Evolutionary conservation across 768 basidiomycete genomes (phyloP), one percentile per base, ranked within the genome.

Genomic region (Mycena olivaceomarginata): DNA sequence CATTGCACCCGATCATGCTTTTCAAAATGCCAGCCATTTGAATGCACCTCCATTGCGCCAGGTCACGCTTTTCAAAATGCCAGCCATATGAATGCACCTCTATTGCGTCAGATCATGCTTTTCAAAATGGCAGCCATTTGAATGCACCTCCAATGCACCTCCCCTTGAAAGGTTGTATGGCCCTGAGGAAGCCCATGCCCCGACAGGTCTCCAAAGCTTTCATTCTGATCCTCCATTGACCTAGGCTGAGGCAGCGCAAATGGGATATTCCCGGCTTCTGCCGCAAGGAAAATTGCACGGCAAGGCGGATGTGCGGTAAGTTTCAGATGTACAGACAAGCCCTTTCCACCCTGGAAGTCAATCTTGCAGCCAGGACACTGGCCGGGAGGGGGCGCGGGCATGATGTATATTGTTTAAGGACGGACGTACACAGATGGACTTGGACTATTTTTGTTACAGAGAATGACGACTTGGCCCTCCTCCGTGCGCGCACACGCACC

Each of bases 111-210:
- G n/a, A n/a, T n/a, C n/a, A n/a, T n/a, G n/a, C n/a, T n/a, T n/a
- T n/a, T n/a, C n/a, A n/a, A n/a, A n/a, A n/a, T n/a, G n/a, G n/a
- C n/a, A n/a, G n/a, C n/a, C n/a, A n/a, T n/a, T n/a, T n/a, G n/a
- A n/a, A n/a, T n/a, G n/a, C n/a, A n/a, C n/a, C n/a, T n/a, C n/a
- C n/a, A n/a, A n/a, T n/a, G n/a, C n/a, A n/a, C n/a, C n/a, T 66
- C 65, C 22, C 65, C 65, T 11, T 31, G 20, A 31, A 66, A 66
- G 4, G 43, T 46, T 2, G 65, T 48, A 46, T 66, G 8, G 16
- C 65, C 65, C 16, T 31, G 31, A 18, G 65, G 65, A 25, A 66
- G 65, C n/a, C 65, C 65, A 12, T 66, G 65, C 9, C 31, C 65
- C 22, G 41, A 46, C 1, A 40, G 39, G 53, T 56, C 53, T 22